Conservation (phyloP, 2,329 filamentous ascomycete species). For the Calonectria henricotiae region DNA sequence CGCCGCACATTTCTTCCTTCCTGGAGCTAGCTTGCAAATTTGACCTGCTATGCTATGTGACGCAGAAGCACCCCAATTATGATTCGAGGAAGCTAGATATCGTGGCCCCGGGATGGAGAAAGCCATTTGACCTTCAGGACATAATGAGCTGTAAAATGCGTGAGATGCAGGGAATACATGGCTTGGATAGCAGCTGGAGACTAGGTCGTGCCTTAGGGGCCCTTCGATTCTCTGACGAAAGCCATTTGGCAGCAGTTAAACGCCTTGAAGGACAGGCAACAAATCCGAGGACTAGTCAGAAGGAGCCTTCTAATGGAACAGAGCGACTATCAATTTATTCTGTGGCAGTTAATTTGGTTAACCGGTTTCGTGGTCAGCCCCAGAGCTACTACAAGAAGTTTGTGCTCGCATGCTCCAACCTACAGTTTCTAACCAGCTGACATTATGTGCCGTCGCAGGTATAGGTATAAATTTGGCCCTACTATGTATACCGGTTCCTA, state of each 20-base stretch:
- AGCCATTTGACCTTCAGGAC: neutral
- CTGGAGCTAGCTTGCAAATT: neutral
- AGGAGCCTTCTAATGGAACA: neutral
- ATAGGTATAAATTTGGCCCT: neutral
- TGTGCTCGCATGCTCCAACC: neutral
- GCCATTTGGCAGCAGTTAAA: neutral
- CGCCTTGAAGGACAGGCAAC: neutral
- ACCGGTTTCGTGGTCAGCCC: neutral
- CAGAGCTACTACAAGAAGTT: slow-evolving; percentile 2
- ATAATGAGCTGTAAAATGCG: neutral
- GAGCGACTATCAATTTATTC: neutral
- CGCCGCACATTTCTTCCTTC: neutral
- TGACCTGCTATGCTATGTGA: neutral
- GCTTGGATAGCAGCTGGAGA: neutral
- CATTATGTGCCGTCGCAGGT: neutral
- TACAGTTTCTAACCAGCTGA: neutral
- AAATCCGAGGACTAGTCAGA: neutral
- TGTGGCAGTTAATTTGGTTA: neutral
- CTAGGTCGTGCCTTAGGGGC: neutral
- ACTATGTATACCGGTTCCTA: neutral
- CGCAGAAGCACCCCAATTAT: neutral
- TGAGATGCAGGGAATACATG: neutral
- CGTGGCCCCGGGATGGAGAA: slow-evolving; percentile 5
- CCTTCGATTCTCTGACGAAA: neutral
- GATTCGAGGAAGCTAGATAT: neutral